Base-by-base conservation (phyloP, 1,284 basidiomycete genomes). In the Filobasidium uniguttulatum region DNA sequence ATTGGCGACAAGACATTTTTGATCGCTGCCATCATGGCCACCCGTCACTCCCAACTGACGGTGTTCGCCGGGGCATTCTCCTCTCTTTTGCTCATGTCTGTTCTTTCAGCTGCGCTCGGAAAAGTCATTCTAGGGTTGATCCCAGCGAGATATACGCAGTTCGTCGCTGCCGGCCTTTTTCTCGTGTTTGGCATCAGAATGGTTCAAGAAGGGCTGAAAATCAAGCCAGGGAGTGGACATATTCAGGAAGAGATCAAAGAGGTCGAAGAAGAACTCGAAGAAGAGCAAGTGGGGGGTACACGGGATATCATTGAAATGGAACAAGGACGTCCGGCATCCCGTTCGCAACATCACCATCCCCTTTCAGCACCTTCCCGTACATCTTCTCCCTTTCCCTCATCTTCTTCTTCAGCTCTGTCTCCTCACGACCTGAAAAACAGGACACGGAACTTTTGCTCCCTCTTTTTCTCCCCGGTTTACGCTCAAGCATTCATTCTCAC, bases 1-100 rank as follows among this genome's bases (percentile, higher is more conserved):
- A 83, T 90, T 34, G 68, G 93, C 41, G 94, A 98, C 80, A 97
- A 97, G 71, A 98, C 93, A 0, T 98, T 98, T 66, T 80, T 98
- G 54, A 96, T 97, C 43, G 76, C 93, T 20, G 94, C 93, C 51
- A 91, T 99, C 60, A 82, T 99, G 58, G 87, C 93, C 8, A 93
- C 94, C 80, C 82, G 90, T 2, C 89, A 96, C 64, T 80, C 87
- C 0, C 81, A 89, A 12, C 62, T 82, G 40, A 72, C 82, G 49
- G 90, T 98, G 48, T 97, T 97, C 65, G 73, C 77, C 1, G 93
- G 93, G 43, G 90, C 91, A 1, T 85, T 97, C 60, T 75, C 78
- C 22, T 87, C 87, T 1, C 76, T 99, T 35, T 76, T 85, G 41
- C 71, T 96, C 69, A 99, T 99, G 93, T 88, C 85, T 46, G 73